A percentile compares a stretch with the other conserved stretches of the same genome.
Evolutionary conservation across 75 land plant species (phyloP).

Genomic region (Adiantum capillusveneris): DNA sequence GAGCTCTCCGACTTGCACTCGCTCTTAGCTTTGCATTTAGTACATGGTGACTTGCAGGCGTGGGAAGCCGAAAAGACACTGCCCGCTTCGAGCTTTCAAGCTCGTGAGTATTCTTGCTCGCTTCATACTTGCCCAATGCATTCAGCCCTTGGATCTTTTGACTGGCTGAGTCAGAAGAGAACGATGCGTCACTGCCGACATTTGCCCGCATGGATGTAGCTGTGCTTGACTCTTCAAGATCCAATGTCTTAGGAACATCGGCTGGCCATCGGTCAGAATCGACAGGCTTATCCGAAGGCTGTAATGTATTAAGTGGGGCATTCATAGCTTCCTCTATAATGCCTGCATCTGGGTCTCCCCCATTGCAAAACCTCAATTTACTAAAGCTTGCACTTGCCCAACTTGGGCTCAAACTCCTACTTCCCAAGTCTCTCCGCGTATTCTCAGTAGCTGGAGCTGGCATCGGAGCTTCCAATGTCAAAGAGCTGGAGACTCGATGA

Average conservation of each 20-base stretch:
- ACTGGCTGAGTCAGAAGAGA: constrained; percentile 5
- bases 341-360: too few species aligned
- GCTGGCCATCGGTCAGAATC: too few species aligned
- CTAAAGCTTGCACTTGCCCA: constrained; percentile 1
- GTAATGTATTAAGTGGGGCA: too few species aligned
- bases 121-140: not conserved
- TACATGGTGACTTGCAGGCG: not conserved
- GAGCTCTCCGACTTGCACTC: not conserved
- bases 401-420: not conserved
- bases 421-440: not conserved
- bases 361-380: not conserved
- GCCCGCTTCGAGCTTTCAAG: not conserved
- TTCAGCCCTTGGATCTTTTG: constrained; percentile 3
- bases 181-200: not conserved
- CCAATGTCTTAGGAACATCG: too few species aligned
- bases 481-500: constrained; percentile 9
- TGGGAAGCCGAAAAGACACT: constrained; percentile 11
- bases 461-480: not conserved
- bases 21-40: not conserved
- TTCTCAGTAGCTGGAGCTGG: not conserved
- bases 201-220: not conserved
- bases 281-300: too few species aligned
- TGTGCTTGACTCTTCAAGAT: not conserved
- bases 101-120: not conserved
- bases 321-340: too few species aligned